Base-by-base conservation (phyloP, 805 yeast genomes). In the Yarrowia bubula region DNA sequence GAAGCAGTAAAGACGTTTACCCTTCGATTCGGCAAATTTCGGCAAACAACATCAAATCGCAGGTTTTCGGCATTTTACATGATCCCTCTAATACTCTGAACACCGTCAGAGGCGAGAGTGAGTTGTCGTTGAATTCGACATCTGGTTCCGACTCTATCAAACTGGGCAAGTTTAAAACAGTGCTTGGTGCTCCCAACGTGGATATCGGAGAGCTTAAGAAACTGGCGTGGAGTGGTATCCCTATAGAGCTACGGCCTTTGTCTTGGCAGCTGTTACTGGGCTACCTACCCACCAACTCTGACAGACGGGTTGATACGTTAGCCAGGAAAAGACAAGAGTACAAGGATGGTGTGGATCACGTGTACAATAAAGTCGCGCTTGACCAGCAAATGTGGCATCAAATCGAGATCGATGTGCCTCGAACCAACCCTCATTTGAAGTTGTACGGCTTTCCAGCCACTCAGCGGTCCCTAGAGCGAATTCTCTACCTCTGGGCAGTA, bases 141-240 rank as follows among this genome's bases (percentile, higher is more conserved):
- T 38, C 32, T 15, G 15, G 47, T 11, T 4, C 47, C 13, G 64
- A 58, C 35, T 58, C 64, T 22, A 35, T 58, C 50, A 43, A 37
- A 46, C 39, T 58, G 22, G 64, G 64, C 39, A 58, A 58, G 64
- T 91, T 92, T 74, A 87, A 86, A 64, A 79, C 80, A 35, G 80
- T 90, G 3, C 75, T 93, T 38, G 79, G 79, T 42, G 78, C 80
- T 17, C 74, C 80, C 9, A 79, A 79, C 15, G 85, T 92, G 41
- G 89, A 90, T 69, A 74, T 90, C 66, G 81, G 80, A 57, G 92
- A 87, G 60, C 79, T 95, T 64, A 82, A 90, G 68, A 86, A 88
- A 72, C 81, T 92, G 60, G 84, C 97, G 15, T 95, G 99, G 98
- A 89, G 92, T 71, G 99, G 99, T 1, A 84, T 95, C 6, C 98